phyloP scores from a whole-genome alignment of 768 basidiomycete genomes.

The Boletus subcaerulescens region DNA sequence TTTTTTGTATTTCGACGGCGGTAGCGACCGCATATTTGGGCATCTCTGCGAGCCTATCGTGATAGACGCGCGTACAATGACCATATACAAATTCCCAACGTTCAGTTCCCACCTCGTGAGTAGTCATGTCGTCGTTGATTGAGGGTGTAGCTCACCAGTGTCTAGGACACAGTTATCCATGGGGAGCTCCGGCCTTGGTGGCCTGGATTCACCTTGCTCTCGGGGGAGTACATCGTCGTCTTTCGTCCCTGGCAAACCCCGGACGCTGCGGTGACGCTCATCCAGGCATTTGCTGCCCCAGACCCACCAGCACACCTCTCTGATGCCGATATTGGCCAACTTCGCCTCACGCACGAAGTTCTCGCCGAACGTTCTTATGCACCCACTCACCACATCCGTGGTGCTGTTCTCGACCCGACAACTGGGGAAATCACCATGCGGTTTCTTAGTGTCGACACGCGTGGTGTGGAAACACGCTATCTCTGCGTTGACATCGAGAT shows the following conservation, averaged over 20 bases:
- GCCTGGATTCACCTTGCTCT: conserved; percentile 13
- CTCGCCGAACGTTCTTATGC: conserved; percentile 1
- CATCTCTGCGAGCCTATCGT: conserved; percentile 9
- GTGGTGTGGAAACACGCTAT: conserved; percentile 3
- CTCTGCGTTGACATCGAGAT: conserved; percentile 17
- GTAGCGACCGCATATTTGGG: conserved; percentile 12
- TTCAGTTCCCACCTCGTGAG: conserved; percentile 18
- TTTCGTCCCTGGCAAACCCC: conserved; percentile 10
- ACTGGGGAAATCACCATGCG: conserved; percentile 14
- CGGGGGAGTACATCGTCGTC: conserved; percentile 11
- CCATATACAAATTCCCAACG: conserved; percentile 14
- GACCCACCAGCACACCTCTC: background rate
- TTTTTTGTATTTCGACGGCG: conserved; percentile 19
- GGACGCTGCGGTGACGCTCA: conserved; percentile 9
- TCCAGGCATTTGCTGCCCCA: conserved; percentile 19
- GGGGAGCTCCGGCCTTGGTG: background rate
- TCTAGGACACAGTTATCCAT: conserved; percentile 4
- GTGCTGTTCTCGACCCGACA: conserved; percentile 7
- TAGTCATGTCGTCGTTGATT: background rate
- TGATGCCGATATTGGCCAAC: background rate
- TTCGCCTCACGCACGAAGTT: conserved; percentile 21
- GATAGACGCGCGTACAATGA: conserved; percentile 16
- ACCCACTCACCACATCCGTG: conserved; percentile 13
- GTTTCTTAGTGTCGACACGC: conserved; percentile 2
- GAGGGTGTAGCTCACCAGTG: background rate